These are phyloP conservation scores for Cladosporium sp. DNA, from an alignment of 2,329 filamentous ascomycete genomes.

Conservation along the genomic window DNA sequence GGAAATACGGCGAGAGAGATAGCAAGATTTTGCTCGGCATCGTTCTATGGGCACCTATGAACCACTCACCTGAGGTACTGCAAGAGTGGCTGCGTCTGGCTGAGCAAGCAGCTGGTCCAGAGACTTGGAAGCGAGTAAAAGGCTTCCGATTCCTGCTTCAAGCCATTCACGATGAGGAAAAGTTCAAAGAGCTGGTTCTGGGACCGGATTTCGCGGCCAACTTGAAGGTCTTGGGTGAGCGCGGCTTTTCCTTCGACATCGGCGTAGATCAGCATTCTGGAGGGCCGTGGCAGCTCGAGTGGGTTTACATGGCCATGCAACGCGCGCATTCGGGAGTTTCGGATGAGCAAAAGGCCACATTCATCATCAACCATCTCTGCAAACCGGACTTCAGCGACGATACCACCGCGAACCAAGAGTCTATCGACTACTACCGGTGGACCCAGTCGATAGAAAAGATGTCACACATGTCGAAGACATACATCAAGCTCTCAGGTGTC, in stretches of 20 bases:
- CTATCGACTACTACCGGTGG: constrained; percentile 62
- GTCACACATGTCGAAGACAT: constrained; percentile 60
- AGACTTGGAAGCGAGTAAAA: constrained; percentile 61
- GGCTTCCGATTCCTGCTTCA: constrained; percentile 83
- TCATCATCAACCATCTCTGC: constrained; percentile 81
- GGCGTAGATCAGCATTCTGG: constrained; percentile 76
- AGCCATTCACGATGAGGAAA: constrained; percentile 32
- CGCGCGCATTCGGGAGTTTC: constrained; percentile 56
- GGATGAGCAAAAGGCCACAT: constrained; percentile 56
- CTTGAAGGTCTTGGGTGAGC: constrained; percentile 54
- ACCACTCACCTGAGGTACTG: constrained; percentile 57
- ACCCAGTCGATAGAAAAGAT: constrained; percentile 63
- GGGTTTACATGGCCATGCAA: constrained; percentile 33
- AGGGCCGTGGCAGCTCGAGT: constrained; percentile 56
- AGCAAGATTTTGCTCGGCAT: constrained; percentile 60
- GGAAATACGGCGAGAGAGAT: constrained; percentile 41
- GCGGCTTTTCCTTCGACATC: constrained; percentile 70
- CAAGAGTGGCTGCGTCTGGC: constrained; percentile 61
- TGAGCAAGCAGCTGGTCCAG: constrained; percentile 55
- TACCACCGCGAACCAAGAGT: constrained; percentile 7
- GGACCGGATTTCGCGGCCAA: constrained; percentile 39
- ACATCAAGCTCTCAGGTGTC: constrained; percentile 85
- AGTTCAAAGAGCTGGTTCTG: constrained; percentile 33
- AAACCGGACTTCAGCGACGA: constrained; percentile 63
- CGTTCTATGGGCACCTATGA: constrained; percentile 81